phyloP scores from a whole-genome alignment of 805 yeast genomes.

The Nakazawaea peltata region DNA sequence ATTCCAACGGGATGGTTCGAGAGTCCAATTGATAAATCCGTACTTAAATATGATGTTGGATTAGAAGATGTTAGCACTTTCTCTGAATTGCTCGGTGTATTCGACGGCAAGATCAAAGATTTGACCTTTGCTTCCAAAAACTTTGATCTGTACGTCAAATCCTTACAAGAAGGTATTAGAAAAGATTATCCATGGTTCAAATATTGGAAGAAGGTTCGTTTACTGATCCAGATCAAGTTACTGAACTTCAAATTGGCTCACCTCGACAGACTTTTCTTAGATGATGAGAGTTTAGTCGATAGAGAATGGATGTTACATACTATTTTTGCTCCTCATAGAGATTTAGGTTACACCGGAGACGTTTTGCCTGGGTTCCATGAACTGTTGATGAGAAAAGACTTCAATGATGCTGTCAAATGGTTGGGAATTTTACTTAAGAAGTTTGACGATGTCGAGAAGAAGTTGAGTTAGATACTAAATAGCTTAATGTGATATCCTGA shows the following conservation, averaged over 20 bases:
- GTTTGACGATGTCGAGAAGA: constrained; percentile 16
- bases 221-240: constrained; percentile 49
- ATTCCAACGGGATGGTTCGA: constrained; percentile 25
- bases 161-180: constrained; percentile 41
- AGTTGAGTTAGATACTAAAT: constrained; percentile 8
- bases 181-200: constrained; percentile 78
- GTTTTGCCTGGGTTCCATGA: constrained; percentile 55
- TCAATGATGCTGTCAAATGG: constrained; percentile 35
- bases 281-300: constrained; percentile 35
- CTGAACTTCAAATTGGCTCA: constrained; percentile 45
- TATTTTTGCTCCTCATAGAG: constrained; percentile 51
- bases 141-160: constrained; percentile 40
- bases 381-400: constrained; percentile 39
- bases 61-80: constrained; percentile 11
- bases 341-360: constrained; percentile 40
- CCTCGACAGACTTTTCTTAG: constrained; percentile 47
- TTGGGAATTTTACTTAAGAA: constrained; percentile 32
- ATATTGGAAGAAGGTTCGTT: constrained; percentile 46
- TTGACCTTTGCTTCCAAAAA: constrained; percentile 22
- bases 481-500: no score
- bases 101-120: constrained; percentile 7
- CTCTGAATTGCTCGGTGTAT: constrained; percentile 4
- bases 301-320: constrained; percentile 60
- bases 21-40: constrained; percentile 8
- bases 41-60: constrained; percentile 5